Base-by-base conservation (phyloP, 179 eudicot species). In the Amaranthus tricolor region DNA sequence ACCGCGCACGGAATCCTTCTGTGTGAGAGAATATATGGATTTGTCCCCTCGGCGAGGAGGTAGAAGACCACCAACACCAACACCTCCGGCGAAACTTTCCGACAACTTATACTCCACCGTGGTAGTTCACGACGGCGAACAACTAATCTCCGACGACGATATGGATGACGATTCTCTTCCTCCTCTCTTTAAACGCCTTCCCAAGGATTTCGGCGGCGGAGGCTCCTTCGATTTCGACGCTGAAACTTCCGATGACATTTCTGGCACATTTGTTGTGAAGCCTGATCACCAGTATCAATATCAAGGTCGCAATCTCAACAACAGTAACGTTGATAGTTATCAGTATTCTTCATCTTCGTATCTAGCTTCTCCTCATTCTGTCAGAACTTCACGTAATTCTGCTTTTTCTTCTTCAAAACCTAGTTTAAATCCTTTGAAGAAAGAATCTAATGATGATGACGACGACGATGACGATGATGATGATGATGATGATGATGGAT, bases 111-210 rank as follows among this genome's bases (percentile, higher is more conserved):
- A 84, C 82, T 88, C 93, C 76, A 89, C 91, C 44, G 68, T 88
- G 70, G 81, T 90, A 56, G 78, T 83, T 70, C 86, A 81, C 83
- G 76, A 66, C 53, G 57, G 45, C 62, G 70, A 49, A 7, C 73
- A 67, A 2, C 67, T 31, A 31, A 2, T 31, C 67, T 84, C 77
- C 20, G 80, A 58, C 62, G 88, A 79, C 53, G 90, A 85, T 31
- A 84, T 88, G 15, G 95, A 91, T 61, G 91, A 89, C 67, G 84
- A 88, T 5, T 88, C 90, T 51, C 96, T 94, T 48, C 98, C 98
- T 69, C 94, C 97, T 70, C 87, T 94, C 9, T 87, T 94, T 69
- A 88, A 92, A 60, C 93, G 91, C 82, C 83, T 94, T 16, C 98
- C 98, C 5, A 88, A 90, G 73, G 98, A 93, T 85, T 94, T 94